Base-by-base conservation (phyloP, 441 rosid genomes). In the Geranium incanum region DNA sequence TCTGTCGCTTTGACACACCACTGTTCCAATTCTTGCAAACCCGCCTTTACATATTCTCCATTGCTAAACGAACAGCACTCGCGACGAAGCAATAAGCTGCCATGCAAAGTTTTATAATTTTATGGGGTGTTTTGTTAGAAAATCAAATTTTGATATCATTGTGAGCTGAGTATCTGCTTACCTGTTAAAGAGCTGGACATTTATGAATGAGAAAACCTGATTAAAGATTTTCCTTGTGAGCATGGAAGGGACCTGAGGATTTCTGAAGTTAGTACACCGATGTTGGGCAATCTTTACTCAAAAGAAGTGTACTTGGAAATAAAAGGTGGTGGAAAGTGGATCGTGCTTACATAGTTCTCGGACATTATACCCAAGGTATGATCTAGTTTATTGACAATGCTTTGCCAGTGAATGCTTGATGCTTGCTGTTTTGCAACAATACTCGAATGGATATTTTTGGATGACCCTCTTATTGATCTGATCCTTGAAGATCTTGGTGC, bases 11-110 rank as follows among this genome's bases (percentile, higher is more conserved):
- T 81, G 57, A 72, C 72, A 71, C 89, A 85, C 95, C 95, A 89
- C 43, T 85, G 85, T 52, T 85, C 92, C 72, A 89, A 70, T 76
- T 87, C 91, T 39, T 81, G 85, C 83, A 89, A 78, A 2, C 95
- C 92, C 21, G 82, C 75, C 77, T 86, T 89, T 65, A 88, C 81
- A 71, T 87, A 89, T 76, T 89, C 95, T 33, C 92, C 92, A 18
- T 87, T 89, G 88, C 91, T 85, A 80, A 89, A 88, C 3, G 95
- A 86, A 68, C 95, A 89, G 77, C 91, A 87, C 75, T 89, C 95
- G 16, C 92, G 86, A 0, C 95, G 86, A 38, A 89, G 88, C 75
- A 89, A 74, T 70, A 87, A 80, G 80, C 95, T 89, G 80, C 72
- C 65, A 69, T 43, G 75, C 37, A 67, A 77, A 73, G 45, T 57